These are phyloP conservation scores for Penicillium paradoxum DNA, from an alignment of 495 filamentous ascomycete species.

Conservation along the genomic window DNA sequence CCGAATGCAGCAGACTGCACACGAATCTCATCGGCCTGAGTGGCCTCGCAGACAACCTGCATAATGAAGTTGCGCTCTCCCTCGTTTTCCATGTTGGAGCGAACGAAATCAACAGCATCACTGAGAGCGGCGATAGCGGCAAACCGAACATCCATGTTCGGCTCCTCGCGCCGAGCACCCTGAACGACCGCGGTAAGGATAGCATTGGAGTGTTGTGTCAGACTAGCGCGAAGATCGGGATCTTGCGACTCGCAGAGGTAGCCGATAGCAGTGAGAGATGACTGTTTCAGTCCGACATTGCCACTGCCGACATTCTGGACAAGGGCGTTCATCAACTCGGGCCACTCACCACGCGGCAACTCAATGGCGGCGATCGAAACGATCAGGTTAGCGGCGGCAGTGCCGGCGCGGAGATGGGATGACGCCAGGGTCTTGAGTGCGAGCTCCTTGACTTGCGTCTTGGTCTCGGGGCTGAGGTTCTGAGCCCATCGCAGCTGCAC, in stretches of 20 bases:
- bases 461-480: conserved; percentile 70
- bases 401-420: conserved; percentile 70
- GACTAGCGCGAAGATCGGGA: conserved; percentile 70
- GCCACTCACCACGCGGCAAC: conserved; percentile 88
- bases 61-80: conserved; percentile 99
- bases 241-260: conserved; percentile 98
- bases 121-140: conserved; percentile 90
- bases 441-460: conserved; percentile 80
- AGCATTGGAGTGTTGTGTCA: conserved; percentile 87
- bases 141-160: conserved; percentile 80
- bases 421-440: conserved; percentile 79
- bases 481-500: conserved; percentile 88
- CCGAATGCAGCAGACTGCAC: conserved; percentile 95
- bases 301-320: conserved; percentile 90
- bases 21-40: conserved; percentile 79
- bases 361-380: conserved; percentile 93
- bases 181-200: conserved; percentile 97
- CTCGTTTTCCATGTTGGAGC: conserved; percentile 97
- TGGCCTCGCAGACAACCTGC: conserved; percentile 99
- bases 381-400: conserved; percentile 89
- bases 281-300: conserved; percentile 80
- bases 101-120: conserved; percentile 96
- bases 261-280: conserved; percentile 88
- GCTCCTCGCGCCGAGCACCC: conserved; percentile 92
- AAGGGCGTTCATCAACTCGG: conserved; percentile 82